Evolutionary conservation across 1,284 basidiomycete genomes (phyloP).

Genomic region (Neonothopanus nambi): DNA sequence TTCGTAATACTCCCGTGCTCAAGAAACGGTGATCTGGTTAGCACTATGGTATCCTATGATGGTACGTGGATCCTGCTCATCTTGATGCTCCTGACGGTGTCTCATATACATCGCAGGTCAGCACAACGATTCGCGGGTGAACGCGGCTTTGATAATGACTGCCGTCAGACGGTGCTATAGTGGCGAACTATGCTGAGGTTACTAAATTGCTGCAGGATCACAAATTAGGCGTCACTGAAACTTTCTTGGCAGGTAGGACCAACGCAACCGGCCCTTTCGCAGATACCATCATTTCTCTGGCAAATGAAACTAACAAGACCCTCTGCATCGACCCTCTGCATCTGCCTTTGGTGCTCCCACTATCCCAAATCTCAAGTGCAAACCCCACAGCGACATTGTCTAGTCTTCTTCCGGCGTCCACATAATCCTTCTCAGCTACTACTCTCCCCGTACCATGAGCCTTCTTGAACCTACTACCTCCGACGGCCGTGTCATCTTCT

Average conservation of each 20-base stretch:
- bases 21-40: slow-evolving; percentile 88
- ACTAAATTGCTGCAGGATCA: slow-evolving; percentile 73
- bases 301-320: slow-evolving; percentile 49
- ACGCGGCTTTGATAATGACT: slow-evolving; percentile 91
- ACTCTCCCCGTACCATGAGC: slow-evolving; percentile 94
- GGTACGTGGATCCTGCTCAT: too few species aligned
- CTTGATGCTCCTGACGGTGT: too few species aligned
- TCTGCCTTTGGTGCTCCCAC: slow-evolving; percentile 1
- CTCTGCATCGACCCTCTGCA: too few species aligned
- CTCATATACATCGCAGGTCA: slow-evolving; percentile 79
- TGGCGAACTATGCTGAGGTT: slow-evolving; percentile 92
- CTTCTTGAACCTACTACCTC: slow-evolving; percentile 94
- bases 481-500: slow-evolving; percentile 98
- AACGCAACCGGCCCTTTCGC: slow-evolving; percentile 97
- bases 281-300: slow-evolving; percentile 85
- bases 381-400: too few species aligned
- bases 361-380: background rate
- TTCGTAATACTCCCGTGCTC: slow-evolving; percentile 71
- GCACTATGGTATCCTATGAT: too few species aligned
- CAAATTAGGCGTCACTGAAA: slow-evolving; percentile 29
- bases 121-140: too few species aligned
- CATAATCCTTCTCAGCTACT: slow-evolving; percentile 97
- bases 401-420: slow-evolving; percentile 93
- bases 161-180: slow-evolving; percentile 91
- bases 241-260: slow-evolving; percentile 69